Conservation (phyloP, 495 filamentous ascomycete species). For the Extremus antarcticus region DNA sequence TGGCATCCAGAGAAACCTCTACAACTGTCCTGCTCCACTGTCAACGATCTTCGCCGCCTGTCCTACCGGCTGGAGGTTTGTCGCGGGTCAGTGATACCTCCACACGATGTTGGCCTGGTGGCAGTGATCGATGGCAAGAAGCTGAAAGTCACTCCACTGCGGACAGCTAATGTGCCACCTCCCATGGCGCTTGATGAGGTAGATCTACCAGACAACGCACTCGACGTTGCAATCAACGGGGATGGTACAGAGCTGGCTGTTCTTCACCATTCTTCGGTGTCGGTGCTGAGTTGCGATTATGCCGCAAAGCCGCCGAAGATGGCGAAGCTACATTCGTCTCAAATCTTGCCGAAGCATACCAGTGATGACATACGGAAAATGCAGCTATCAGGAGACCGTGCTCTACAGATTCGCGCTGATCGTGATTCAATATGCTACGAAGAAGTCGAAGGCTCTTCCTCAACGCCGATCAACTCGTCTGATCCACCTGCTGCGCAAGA, state of each 20-base stretch:
- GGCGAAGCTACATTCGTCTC: neutral
- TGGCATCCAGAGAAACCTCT: slow-evolving; percentile 87
- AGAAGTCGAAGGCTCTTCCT: neutral
- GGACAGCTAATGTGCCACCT: slow-evolving; percentile 75
- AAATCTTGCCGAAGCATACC: neutral
- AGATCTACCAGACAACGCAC: slow-evolving; percentile 45
- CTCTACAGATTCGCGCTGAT: neutral
- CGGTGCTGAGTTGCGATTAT: slow-evolving; percentile 51
- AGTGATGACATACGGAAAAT: neutral
- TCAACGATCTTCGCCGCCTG: slow-evolving; percentile 1
- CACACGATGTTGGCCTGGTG: slow-evolving; percentile 69
- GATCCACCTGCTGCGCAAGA: neutral
- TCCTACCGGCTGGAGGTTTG: slow-evolving; percentile 50
- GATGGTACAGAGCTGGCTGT: slow-evolving; percentile 60
- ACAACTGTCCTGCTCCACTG: slow-evolving; percentile 36
- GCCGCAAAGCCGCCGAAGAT: slow-evolving; percentile 6
- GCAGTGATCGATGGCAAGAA: slow-evolving; percentile 55
- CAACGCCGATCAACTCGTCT: neutral
- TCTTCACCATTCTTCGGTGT: slow-evolving; percentile 51
- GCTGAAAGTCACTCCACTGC: slow-evolving; percentile 78
- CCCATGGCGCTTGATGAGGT: slow-evolving; percentile 83
- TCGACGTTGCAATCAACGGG: slow-evolving; percentile 65
- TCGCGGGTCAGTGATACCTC: slow-evolving; percentile 54
- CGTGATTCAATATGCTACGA: neutral
- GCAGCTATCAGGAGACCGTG: neutral